Percentiles rank a stretch among this genome's conserved stretches.
Conservation (phyloP, 116 monocot genomes). For the Iris pallida region DNA sequence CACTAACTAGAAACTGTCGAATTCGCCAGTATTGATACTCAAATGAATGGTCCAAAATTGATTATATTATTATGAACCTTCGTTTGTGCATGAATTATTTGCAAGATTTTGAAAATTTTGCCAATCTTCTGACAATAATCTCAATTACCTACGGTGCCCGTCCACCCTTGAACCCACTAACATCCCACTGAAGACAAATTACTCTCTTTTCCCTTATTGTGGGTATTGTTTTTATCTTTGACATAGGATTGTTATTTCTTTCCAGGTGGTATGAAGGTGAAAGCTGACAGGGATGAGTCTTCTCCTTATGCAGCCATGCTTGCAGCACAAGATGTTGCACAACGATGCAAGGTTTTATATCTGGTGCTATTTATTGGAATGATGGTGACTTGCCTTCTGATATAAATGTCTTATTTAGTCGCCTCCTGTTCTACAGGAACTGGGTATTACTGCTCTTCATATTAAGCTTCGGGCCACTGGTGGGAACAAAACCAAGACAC, state of each 20-base stretch:
- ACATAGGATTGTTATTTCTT: background rate
- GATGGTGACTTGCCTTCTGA: background rate
- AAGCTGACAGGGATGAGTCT: slow-evolving; percentile 60
- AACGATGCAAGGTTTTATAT: slow-evolving; percentile 51
- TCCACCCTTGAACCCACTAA: too few relatives aligned
- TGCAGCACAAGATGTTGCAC: slow-evolving; percentile 55
- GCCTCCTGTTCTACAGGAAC: slow-evolving; percentile 18
- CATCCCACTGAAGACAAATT: background rate
- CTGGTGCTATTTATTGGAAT: slow-evolving; percentile 1
- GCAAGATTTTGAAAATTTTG: too few relatives aligned
- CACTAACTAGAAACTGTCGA: background rate
- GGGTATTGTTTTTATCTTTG: background rate
- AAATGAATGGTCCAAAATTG: too few relatives aligned
- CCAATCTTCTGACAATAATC: too few relatives aligned
- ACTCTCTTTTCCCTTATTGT: background rate
- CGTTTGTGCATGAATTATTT: too few relatives aligned
- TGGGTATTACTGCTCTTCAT: slow-evolving; percentile 39
- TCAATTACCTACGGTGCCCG: too few relatives aligned
- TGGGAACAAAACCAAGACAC: slow-evolving; percentile 44
- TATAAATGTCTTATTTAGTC: background rate
- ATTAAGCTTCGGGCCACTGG: slow-evolving; percentile 44
- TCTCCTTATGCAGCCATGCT: slow-evolving; percentile 67
- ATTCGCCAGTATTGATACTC: too few relatives aligned
- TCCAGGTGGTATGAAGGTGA: slow-evolving; percentile 67
- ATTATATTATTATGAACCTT: too few relatives aligned